A percentile compares a stretch with the other conserved stretches of the same genome.
Conservation (phyloP, 805 yeast genomes). For the Candida multigemmis region DNA sequence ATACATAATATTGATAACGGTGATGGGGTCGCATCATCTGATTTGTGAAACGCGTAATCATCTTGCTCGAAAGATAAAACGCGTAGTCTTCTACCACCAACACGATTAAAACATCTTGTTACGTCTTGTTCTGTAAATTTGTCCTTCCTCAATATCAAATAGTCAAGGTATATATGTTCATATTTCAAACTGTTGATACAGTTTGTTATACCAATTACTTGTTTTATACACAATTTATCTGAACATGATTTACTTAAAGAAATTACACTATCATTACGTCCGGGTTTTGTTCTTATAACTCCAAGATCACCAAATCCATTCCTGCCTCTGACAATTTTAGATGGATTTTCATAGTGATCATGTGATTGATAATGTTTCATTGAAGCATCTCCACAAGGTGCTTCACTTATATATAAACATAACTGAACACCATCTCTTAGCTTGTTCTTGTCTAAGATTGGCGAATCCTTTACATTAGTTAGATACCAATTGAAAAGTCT, state of each 20-base stretch:
- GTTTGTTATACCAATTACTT: constrained; percentile 46
- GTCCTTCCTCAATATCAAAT: constrained; percentile 38
- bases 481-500: constrained; percentile 61
- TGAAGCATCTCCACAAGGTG: constrained; percentile 90
- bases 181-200: constrained; percentile 27
- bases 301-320: constrained; percentile 49
- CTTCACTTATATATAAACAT: constrained; percentile 59
- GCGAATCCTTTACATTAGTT: constrained; percentile 29
- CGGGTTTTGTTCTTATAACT: constrained; percentile 84
- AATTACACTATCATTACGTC: constrained; percentile 66
- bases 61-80: constrained; percentile 12
- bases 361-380: constrained; percentile 27
- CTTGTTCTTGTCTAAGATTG: constrained; percentile 9
- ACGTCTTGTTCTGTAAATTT: constrained; percentile 18
- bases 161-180: constrained; percentile 33
- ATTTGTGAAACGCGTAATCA: constrained; percentile 16
- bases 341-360: constrained; percentile 7
- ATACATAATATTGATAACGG: constrained; percentile 20
- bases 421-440: constrained; percentile 32
- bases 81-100: constrained; percentile 6
- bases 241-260: constrained; percentile 82
- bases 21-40: constrained; percentile 13
- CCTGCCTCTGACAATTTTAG: constrained; percentile 47
- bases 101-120: constrained; percentile 31
- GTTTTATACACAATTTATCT: constrained; percentile 68